A percentile compares a stretch with the other conserved stretches of the same genome.
These are phyloP conservation scores for Heliamphora pulchella DNA, from an alignment of 179 eudicot species.

Conservation along the genomic window DNA sequence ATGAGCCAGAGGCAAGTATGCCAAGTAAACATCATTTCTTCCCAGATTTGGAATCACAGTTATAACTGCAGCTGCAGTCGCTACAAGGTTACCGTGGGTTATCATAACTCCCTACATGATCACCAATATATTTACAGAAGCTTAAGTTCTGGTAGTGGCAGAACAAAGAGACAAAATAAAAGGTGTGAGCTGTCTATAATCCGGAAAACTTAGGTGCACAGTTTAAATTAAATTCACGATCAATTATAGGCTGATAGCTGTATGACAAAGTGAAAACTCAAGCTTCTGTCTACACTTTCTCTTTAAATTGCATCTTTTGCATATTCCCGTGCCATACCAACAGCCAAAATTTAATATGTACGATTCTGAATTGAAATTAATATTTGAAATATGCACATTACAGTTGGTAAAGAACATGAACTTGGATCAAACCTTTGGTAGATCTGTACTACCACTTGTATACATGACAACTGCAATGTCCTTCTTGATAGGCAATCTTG, in stretches of 20 bases:
- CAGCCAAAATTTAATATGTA: not conserved
- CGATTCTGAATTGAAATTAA: not conserved
- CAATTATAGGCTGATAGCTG: not conserved
- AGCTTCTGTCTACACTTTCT: not conserved
- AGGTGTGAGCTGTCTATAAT: not conserved
- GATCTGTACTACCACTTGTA: slow-evolving; percentile 94
- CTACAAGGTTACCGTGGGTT: slow-evolving; percentile 84
- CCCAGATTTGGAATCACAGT: slow-evolving; percentile 75
- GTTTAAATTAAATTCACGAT: not conserved
- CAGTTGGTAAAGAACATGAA: not conserved
- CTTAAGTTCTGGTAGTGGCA: not conserved
- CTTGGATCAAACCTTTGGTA: slow-evolving; percentile 71
- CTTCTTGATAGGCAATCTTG: slow-evolving; percentile 60
- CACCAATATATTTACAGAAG: not conserved
- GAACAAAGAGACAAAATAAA: not conserved
- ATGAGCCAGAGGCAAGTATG: slow-evolving; percentile 91
- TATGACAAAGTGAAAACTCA: not conserved
- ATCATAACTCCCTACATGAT: slow-evolving; percentile 81
- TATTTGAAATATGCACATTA: not conserved
- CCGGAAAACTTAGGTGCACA: not conserved
- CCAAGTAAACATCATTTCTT: slow-evolving; percentile 65
- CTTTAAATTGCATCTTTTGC: not conserved
- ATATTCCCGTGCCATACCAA: not conserved
- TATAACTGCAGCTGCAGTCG: slow-evolving; percentile 82
- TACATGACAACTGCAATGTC: slow-evolving; percentile 94